Conservation (phyloP, 441 rosid species). For the Populus tomentosa region DNA sequence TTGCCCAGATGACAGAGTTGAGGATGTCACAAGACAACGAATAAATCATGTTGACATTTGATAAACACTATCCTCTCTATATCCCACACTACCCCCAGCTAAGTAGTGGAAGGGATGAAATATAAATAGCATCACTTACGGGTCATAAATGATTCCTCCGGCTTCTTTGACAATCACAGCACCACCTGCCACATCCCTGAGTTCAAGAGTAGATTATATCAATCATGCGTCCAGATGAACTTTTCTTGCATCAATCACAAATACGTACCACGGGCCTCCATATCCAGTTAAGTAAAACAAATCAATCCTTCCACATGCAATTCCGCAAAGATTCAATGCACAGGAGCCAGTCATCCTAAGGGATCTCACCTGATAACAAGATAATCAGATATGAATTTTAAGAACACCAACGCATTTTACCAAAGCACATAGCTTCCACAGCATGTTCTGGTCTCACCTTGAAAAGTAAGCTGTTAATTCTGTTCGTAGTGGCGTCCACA, state of each 20-base stretch:
- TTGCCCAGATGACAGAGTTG: neutral
- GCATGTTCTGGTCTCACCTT: neutral
- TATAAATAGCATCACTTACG: conserved; percentile 48
- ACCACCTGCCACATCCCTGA: conserved; percentile 96
- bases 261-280: conserved; percentile 90
- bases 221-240: neutral
- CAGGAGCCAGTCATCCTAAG: conserved; percentile 94
- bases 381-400: neutral
- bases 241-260: neutral
- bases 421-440: neutral
- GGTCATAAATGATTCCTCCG: conserved; percentile 87
- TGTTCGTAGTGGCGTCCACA: conserved; percentile 58
- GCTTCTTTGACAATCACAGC: conserved; percentile 80
- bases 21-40: neutral
- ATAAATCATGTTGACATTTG: neutral
- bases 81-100: neutral
- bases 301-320: conserved; percentile 87
- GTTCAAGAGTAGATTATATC: conserved; percentile 8
- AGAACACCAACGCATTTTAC: neutral
- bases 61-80: neutral
- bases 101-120: neutral
- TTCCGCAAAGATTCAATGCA: conserved; percentile 85
- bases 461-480: conserved; percentile 46
- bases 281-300: conserved; percentile 75
- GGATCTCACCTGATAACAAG: conserved; percentile 72